Evolutionary conservation across 768 basidiomycete species (phyloP), one percentile per base, ranked within the genome.

Genomic region (Lactarius evosmus): DNA sequence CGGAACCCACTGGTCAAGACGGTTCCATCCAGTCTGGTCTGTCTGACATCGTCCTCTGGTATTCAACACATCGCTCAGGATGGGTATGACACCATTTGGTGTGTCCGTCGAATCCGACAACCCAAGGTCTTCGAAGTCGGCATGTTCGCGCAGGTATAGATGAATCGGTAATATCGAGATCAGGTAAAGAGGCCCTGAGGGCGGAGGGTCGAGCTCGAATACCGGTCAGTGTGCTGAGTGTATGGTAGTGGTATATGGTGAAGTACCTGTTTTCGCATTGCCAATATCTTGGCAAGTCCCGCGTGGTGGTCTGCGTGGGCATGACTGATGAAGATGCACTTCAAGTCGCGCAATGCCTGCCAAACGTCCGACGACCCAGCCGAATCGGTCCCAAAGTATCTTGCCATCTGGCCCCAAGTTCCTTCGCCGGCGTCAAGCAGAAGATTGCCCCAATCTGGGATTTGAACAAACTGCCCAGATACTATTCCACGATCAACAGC

Each of bases 381-480:
- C 4, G 69, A 70, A 38, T 81, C 78, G 19, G 77, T 70, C 1
- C 94, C 94, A 70, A 87, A 95, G 54, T 86, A 82, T 4, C 96
- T 82, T 3, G 80, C 79, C 4, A 98, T 80, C 71, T 98, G 96
- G 1, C 95, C 95, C 81, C 88, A 89, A 0, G 95, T 94, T 0
- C 94, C 95, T 76, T 98, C 96, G 0, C 96, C 96, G 0, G 82
- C 83, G 67, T 98, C 96, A 2, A 98, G 80, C n/a, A 98, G 76
- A 36, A 97, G 75, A 65, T 83, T 85, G 0, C 92, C 91, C 60
- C 79, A 79, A 0, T 77, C 75, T 0, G 95, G 94, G 38, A 95
- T 85, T 54, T 81, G 80, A 7, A 98, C 76, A 5, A 95, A 79
- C 0, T 89, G 94, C 0, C 87, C 81, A 17, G 90, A 90, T 2